Conservation (phyloP, 2,329 filamentous ascomycete species). For the Venturiaceae sp. region DNA sequence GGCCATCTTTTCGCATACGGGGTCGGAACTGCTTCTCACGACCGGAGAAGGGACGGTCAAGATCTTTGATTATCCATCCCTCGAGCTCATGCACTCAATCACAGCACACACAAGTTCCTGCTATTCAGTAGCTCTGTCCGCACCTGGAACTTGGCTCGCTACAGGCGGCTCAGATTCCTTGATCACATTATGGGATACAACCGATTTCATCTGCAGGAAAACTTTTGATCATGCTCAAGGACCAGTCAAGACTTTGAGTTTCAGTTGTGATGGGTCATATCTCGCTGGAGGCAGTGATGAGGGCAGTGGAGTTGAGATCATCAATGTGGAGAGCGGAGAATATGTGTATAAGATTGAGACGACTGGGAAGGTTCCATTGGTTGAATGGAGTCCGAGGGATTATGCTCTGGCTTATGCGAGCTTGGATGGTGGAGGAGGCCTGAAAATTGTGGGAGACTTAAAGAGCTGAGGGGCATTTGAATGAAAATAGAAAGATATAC, state of each 20-base stretch:
- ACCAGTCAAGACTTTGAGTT: slow-evolving; percentile 62
- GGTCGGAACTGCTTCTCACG: slow-evolving; percentile 59
- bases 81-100: slow-evolving; percentile 45
- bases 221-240: slow-evolving; percentile 61
- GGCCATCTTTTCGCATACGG: slow-evolving; percentile 64
- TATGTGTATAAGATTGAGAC: slow-evolving; percentile 64
- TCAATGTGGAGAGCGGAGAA: slow-evolving; percentile 65
- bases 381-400: slow-evolving; percentile 66
- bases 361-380: slow-evolving; percentile 51
- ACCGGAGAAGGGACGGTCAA: slow-evolving; percentile 62
- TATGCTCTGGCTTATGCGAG: slow-evolving; percentile 63
- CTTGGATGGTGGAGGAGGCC: background rate
- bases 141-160: slow-evolving; percentile 61
- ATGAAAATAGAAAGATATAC: no score
- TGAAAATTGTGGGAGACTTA: background rate
- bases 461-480: background rate
- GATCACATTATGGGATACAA: slow-evolving; percentile 69
- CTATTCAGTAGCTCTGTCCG: slow-evolving; percentile 58
- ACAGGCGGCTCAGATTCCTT: slow-evolving; percentile 68
- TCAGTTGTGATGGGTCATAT: slow-evolving; percentile 70
- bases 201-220: slow-evolving; percentile 65
- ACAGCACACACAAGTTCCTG: slow-evolving; percentile 67
- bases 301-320: slow-evolving; percentile 58
- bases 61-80: slow-evolving; percentile 58
- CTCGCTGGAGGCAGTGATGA: slow-evolving; percentile 67